Evolutionary conservation across 1,284 basidiomycete species (phyloP).

Genomic region (Rhizoctonia solani): DNA sequence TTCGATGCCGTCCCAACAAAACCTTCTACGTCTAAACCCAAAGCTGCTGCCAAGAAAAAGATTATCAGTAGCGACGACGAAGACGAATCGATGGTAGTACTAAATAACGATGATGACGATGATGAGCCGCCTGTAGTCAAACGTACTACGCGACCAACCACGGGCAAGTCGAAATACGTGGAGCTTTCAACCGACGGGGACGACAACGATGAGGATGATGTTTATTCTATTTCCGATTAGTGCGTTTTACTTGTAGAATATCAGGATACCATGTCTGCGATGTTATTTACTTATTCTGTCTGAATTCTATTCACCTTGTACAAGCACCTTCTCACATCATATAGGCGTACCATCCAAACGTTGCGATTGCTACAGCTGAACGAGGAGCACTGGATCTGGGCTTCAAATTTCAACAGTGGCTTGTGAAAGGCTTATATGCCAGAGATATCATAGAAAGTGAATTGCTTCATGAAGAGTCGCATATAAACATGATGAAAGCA

Average conservation of each 20-base stretch:
- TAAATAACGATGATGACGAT: slow-evolving; percentile 11
- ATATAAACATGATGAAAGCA: slow-evolving; percentile 36
- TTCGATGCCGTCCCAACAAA: slow-evolving; percentile 36
- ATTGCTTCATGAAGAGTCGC: slow-evolving; percentile 29
- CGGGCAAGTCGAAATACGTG: slow-evolving; percentile 34
- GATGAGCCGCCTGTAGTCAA: slow-evolving; percentile 22
- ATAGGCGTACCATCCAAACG: background rate
- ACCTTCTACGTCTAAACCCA: slow-evolving; percentile 36
- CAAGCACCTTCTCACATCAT: background rate
- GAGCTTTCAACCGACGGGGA: slow-evolving; percentile 31
- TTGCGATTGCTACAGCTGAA: no score
- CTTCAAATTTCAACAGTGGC: background rate
- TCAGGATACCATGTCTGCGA: background rate
- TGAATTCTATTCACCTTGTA: slow-evolving; percentile 9
- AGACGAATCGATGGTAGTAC: slow-evolving; percentile 26
- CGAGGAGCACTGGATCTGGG: no score
- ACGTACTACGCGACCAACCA: slow-evolving; percentile 34
- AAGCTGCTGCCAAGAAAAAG: slow-evolving; percentile 36
- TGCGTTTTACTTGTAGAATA: background rate
- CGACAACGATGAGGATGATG: slow-evolving; percentile 31
- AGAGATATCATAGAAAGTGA: slow-evolving; percentile 20
- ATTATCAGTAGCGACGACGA: slow-evolving; percentile 33
- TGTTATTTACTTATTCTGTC: slow-evolving; percentile 3
- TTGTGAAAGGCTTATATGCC: background rate
- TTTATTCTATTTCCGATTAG: slow-evolving; percentile 23